Conservation (phyloP, 306 rosid species). For the Trichosanthes cucumerina region DNA sequence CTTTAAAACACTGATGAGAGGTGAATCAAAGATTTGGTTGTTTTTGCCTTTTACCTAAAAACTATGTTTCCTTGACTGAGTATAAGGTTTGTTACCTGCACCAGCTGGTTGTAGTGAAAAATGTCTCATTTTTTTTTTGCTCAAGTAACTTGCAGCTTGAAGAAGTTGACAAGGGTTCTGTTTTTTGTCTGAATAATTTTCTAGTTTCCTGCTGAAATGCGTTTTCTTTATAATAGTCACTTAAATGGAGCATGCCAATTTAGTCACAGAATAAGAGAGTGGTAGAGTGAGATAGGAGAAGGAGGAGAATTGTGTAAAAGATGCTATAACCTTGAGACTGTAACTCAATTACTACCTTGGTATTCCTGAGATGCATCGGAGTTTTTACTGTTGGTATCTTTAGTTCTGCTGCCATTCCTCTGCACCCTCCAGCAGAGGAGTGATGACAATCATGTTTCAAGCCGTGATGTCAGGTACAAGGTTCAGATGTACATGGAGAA, state of each 20-base stretch:
- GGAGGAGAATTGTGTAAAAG: background rate
- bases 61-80: background rate
- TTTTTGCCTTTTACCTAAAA: background rate
- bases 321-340: background rate
- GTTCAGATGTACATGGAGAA: background rate
- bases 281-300: background rate
- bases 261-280: background rate
- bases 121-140: background rate
- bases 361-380: background rate
- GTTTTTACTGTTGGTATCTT: background rate
- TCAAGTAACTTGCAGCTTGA: background rate
- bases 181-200: background rate
- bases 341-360: background rate
- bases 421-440: background rate
- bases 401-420: background rate
- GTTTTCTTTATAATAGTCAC: background rate
- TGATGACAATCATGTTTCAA: background rate
- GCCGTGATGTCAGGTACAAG: slow-evolving; percentile 2
- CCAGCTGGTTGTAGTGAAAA: background rate
- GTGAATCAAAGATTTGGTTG: background rate
- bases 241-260: background rate
- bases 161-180: background rate
- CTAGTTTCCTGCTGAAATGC: background rate
- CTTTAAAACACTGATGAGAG: background rate
- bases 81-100: background rate